Percentiles rank a stretch among this genome's conserved stretches.
Conservation (phyloP, 192 early-diverging fungal genomes). For the Rhizoclosmatium globosum region DNA sequence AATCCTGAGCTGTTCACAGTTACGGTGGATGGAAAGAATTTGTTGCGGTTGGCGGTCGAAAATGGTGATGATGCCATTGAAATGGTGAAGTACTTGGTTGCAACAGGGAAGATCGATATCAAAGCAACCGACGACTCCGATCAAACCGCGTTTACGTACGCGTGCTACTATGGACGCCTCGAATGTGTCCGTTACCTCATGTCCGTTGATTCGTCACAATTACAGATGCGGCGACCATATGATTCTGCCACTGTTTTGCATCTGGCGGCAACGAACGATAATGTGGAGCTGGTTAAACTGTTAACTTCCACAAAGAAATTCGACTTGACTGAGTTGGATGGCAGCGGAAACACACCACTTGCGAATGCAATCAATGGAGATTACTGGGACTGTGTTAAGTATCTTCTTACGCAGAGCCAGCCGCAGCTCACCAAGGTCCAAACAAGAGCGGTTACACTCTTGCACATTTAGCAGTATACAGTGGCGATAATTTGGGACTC, state of each 20-base stretch:
- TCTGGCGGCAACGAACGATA: neutral
- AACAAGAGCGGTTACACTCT: neutral
- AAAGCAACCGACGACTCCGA: neutral
- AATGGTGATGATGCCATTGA: neutral
- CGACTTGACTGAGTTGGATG: neutral
- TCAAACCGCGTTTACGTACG: neutral
- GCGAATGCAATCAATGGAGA: neutral
- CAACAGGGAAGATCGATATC: neutral
- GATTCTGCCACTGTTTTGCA: neutral
- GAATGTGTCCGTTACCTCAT: neutral
- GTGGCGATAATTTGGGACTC: slow-evolving; percentile 1
- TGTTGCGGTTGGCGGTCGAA: neutral
- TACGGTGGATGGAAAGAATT: neutral
- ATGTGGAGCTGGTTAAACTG: neutral
- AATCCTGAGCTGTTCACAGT: no score
- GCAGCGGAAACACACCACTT: neutral
- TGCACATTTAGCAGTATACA: neutral
- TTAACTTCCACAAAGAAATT: neutral
- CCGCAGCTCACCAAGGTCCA: neutral
- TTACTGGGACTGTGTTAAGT: neutral
- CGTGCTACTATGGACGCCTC: neutral
- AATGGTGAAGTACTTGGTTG: neutral
- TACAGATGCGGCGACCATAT: neutral
- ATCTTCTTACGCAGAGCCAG: neutral
- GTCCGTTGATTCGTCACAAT: neutral